Evolutionary conservation across 2,329 filamentous ascomycete species (phyloP).

Genomic region (Fusarium decemcellulare): DNA sequence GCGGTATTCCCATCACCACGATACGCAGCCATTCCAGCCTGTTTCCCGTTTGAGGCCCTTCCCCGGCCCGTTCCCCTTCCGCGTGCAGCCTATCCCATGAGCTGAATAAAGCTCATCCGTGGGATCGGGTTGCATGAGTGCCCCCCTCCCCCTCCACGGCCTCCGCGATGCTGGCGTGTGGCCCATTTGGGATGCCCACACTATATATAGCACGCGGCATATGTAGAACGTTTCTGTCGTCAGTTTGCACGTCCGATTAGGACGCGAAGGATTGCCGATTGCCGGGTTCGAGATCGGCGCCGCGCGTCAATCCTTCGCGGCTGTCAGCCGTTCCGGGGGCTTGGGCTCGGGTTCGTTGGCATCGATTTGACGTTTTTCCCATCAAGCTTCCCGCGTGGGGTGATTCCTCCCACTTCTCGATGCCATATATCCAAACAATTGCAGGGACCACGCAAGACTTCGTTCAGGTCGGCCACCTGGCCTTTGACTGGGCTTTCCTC

Average conservation of each 20-base stretch:
- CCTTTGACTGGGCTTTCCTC: too few relatives aligned
- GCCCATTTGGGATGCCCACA: neutral
- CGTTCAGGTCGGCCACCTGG: too few relatives aligned
- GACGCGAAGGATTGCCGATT: constrained; percentile 6
- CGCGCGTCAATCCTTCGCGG: constrained; percentile 16
- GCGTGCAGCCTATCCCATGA: neutral
- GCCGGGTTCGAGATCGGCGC: constrained; percentile 3
- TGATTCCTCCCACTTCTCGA: too few relatives aligned
- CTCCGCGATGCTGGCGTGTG: neutral
- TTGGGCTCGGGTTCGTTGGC: too few relatives aligned
- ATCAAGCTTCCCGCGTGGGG: too few relatives aligned
- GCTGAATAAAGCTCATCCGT: constrained; percentile 13
- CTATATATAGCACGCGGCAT: constrained; percentile 5
- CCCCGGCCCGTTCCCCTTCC: constrained; percentile 7
- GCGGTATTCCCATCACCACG: constrained; percentile 25
- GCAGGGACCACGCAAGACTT: too few relatives aligned
- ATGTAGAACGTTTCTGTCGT: neutral
- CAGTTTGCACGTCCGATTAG: neutral
- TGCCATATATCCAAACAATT: too few relatives aligned
- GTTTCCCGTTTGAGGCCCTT: constrained; percentile 15
- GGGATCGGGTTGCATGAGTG: constrained; percentile 15
- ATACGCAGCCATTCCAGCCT: neutral
- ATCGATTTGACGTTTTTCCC: too few relatives aligned
- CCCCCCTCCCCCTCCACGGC: too few relatives aligned
- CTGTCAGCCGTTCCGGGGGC: constrained; percentile 3